Evolutionary conservation across 1,139 yeast species (phyloP).

Genomic region (Candida glucosophila): DNA sequence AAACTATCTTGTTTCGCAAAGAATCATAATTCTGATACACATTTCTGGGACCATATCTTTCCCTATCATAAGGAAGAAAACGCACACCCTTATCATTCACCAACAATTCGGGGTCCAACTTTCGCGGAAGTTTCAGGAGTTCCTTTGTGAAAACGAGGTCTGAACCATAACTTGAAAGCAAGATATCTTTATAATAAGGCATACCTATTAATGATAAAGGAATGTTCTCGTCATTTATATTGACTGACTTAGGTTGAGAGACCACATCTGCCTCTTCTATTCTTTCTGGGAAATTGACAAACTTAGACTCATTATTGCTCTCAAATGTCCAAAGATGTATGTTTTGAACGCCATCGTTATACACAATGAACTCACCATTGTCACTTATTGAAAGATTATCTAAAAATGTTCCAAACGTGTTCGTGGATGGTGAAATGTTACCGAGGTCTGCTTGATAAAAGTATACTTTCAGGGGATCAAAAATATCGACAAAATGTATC

Average conservation of each 20-base stretch:
- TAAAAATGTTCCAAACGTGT: conserved; percentile 10
- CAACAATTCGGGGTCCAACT: conserved; percentile 29
- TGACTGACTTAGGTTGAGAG: conserved; percentile 8
- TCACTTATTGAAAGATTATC: conserved; percentile 59
- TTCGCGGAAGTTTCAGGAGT: conserved; percentile 42
- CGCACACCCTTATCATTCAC: conserved; percentile 11
- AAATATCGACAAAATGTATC: conserved; percentile 75
- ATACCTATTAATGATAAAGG: conserved; percentile 73
- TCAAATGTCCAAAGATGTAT: conserved; percentile 69
- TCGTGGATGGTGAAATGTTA: conserved; percentile 30
- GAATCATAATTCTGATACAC: conserved; percentile 40
- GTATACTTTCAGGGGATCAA: conserved; percentile 61
- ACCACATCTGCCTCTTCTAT: conserved; percentile 37
- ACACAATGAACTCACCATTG: conserved; percentile 71
- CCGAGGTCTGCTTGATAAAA: conserved; percentile 56
- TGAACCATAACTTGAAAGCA: conserved; percentile 74
- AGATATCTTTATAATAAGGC: conserved; percentile 76
- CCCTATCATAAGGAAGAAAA: conserved; percentile 42
- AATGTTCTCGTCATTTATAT: too few relatives aligned
- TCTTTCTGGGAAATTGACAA: conserved; percentile 39
- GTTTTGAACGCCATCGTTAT: conserved; percentile 57
- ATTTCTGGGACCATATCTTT: conserved; percentile 47
- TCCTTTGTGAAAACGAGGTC: conserved; percentile 48
- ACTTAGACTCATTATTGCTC: conserved; percentile 26
- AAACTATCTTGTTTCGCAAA: conserved; percentile 19